Evolutionary conservation across 176 grass and related monocot species (phyloP), one percentile per base, ranked within the genome.

Genomic region (Saccharum spontaneum): DNA sequence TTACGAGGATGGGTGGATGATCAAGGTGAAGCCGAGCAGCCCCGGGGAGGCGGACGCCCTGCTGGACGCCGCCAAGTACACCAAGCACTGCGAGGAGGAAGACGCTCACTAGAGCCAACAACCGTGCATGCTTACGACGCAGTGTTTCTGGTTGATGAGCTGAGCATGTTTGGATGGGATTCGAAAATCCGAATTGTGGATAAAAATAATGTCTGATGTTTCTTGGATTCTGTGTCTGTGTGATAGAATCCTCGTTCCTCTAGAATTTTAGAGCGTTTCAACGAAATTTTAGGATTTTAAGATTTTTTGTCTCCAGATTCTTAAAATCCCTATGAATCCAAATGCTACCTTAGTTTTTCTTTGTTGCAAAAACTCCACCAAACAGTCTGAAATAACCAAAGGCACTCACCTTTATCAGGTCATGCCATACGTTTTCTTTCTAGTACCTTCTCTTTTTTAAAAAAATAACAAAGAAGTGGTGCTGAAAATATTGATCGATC

Each of bases 1-100:
- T 7, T 97, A 97, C 54, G 97, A 92, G 50, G 88, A 99, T 1
- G 94, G 97, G 36, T 97, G 97, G 97, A 99, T 99, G 88, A 99
- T 99, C 85, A 99, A 99, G 89, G 86, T 99, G 72, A 90, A 92
- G 80, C 97, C 97, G 28, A 91, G 94, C 70, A 88, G 36, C 84
- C 90, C 91, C 0, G 68, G 91, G 8, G 97, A 96, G 81, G 49
- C 92, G 16, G 79, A 91, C 79, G 39, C 67, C 11, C 90, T 97
- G 23, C 81, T 99, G 34, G 97, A 90, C 64, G 72, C 92, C 1
- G 84, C 81, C 85, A 90, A 88, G 52, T 99, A 99, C 91, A 94
- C 90, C 65, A 97, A 92, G 85, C 84, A 86, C 71, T 99, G 97
- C 50, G 92, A 97, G 87, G 97, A 99, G 86, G 97, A 99, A 84